phyloP scores from a whole-genome alignment of 176 grass and related monocot species.

The bread wheat (Triticum aestivum) region DNA sequence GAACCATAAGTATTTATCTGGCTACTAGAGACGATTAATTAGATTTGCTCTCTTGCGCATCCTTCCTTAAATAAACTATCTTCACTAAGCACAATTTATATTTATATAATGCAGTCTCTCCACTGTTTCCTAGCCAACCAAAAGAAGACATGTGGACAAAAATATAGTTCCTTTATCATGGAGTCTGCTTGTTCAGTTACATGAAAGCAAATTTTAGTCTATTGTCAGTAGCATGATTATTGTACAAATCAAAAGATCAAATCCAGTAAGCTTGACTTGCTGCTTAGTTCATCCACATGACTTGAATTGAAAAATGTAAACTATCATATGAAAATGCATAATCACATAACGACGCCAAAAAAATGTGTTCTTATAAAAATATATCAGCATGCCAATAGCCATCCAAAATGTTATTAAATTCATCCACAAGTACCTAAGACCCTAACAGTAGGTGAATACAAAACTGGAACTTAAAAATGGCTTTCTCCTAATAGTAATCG shows the following conservation, averaged over 20 bases:
- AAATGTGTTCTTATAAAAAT: background rate
- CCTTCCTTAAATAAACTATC: slow-evolving; percentile 4
- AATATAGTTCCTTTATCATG: background rate
- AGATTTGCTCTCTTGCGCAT: background rate
- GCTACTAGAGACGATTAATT: background rate
- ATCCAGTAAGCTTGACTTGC: background rate
- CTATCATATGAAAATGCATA: background rate
- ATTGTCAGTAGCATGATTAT: background rate
- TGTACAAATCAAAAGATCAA: background rate
- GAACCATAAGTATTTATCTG: background rate
- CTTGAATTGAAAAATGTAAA: slow-evolving; percentile 9
- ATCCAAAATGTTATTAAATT: background rate
- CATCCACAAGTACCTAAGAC: background rate
- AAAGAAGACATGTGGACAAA: background rate
- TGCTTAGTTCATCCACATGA: background rate
- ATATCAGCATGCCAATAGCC: background rate
- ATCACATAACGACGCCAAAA: background rate
- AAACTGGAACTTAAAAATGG: background rate
- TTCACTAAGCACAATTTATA: background rate
- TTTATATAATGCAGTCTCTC: background rate
- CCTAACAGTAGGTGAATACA: background rate
- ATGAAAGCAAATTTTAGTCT: background rate
- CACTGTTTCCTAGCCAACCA: background rate
- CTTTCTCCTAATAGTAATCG: background rate
- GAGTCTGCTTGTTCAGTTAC: slow-evolving; percentile 1